Percentiles rank a stretch among this genome's conserved stretches.
Conservation (phyloP, 2,329 filamentous ascomycete species). For the Venturia aucupariae region DNA sequence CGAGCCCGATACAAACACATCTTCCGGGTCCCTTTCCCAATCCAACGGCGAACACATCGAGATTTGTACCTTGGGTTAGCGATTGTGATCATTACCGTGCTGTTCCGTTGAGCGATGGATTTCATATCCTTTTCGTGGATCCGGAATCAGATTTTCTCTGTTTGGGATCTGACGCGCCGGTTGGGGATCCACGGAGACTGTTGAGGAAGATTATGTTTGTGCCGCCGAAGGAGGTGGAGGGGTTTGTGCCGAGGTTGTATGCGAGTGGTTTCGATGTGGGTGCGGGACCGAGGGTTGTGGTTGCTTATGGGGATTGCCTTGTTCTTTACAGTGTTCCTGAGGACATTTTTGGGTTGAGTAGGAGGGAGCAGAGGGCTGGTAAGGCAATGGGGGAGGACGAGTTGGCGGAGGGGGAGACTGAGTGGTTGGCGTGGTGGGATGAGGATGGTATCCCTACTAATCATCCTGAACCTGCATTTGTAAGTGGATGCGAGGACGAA, state of each 20-base stretch:
- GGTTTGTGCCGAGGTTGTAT: constrained; percentile 43
- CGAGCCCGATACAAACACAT: neutral
- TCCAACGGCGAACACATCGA: constrained; percentile 20
- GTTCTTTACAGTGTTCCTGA: constrained; percentile 53
- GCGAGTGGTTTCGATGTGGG: constrained; percentile 46
- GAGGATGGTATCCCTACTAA: neutral
- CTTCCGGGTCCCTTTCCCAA: constrained; percentile 19
- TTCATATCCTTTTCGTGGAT: constrained; percentile 57
- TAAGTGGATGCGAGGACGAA: neutral
- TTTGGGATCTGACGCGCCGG: constrained; percentile 52
- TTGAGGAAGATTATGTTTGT: constrained; percentile 50
- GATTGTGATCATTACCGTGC: constrained; percentile 50
- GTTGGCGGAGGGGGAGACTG: neutral
- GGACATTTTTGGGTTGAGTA: constrained; percentile 42
- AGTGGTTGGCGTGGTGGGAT: constrained; percentile 12
- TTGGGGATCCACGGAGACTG: constrained; percentile 47
- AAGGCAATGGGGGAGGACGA: neutral
- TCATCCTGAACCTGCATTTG: neutral
- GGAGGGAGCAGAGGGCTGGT: constrained; percentile 22
- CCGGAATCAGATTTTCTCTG: constrained; percentile 47
- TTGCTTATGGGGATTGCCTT: constrained; percentile 44
- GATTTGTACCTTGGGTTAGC: neutral
- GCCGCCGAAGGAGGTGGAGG: constrained; percentile 24
- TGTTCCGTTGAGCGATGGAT: constrained; percentile 55
- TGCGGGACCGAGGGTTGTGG: constrained; percentile 50